Percentiles rank a stretch among this genome's conserved stretches.
Evolutionary conservation across 768 basidiomycete genomes (phyloP).

Genomic region (Xerocomellus dryophilus): DNA sequence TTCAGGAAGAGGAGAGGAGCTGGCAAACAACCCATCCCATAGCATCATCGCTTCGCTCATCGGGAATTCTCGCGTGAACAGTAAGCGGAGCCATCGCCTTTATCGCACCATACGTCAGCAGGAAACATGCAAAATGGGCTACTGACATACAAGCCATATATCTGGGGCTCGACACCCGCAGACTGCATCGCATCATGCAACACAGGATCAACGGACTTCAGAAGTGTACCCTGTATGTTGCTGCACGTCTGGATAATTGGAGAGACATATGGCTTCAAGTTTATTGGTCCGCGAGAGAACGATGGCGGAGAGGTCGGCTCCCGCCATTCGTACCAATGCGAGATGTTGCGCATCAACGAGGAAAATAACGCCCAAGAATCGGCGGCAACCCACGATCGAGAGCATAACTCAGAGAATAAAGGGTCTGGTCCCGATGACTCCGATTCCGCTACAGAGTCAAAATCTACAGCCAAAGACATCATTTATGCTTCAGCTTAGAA

Average conservation of each 20-base stretch:
- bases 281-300: constrained; percentile 39
- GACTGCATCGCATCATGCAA: constrained; percentile 73
- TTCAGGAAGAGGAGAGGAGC: constrained; percentile 66
- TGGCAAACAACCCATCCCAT: constrained; percentile 97
- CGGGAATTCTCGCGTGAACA: constrained; percentile 91
- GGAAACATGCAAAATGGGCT: constrained; percentile 5
- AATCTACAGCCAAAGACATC: constrained; percentile 48
- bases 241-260: constrained; percentile 87
- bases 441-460: constrained; percentile 60
- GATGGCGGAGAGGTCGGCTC: constrained; percentile 35
- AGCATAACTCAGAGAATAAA: constrained; percentile 58
- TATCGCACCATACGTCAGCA: constrained; percentile 12
- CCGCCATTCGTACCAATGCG: constrained; percentile 78
- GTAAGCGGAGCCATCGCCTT: constrained; percentile 89
- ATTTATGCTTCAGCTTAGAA: constrained; percentile 28
- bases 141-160: constrained; percentile 84
- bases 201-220: constrained; percentile 76
- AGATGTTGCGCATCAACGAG: constrained; percentile 72
- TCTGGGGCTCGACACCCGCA: constrained; percentile 89
- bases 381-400: constrained; percentile 68
- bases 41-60: constrained; percentile 77
- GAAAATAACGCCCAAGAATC: constrained; percentile 87
- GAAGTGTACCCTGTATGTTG: constrained; percentile 67
- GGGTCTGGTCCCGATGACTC: constrained; percentile 32
- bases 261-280: constrained; percentile 65